phyloP scores from a whole-genome alignment of 2,329 filamentous ascomycete species.

The Monilinia laxa region DNA sequence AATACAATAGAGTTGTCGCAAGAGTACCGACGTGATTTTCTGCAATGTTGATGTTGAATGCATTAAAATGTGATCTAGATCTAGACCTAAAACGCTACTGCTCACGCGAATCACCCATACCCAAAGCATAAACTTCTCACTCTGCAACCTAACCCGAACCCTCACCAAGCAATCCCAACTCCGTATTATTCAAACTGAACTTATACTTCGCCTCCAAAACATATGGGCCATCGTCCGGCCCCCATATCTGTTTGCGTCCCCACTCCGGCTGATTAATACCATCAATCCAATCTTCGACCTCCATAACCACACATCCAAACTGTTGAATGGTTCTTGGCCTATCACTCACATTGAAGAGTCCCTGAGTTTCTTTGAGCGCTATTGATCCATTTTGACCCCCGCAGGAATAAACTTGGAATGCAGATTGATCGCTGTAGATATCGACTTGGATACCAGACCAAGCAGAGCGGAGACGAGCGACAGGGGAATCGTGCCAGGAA shows the following conservation, averaged over 20 bases:
- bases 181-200: slow-evolving; percentile 46
- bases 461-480: slow-evolving; percentile 66
- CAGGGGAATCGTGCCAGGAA: slow-evolving; percentile 63
- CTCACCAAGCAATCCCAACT: slow-evolving; percentile 27
- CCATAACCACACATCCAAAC: slow-evolving; percentile 85
- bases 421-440: slow-evolving; percentile 78
- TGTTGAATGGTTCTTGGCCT: slow-evolving; percentile 65
- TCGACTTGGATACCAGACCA: slow-evolving; percentile 84
- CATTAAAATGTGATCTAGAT: too few relatives aligned
- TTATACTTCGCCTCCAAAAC: slow-evolving; percentile 61
- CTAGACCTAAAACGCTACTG: too few relatives aligned
- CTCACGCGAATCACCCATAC: neutral
- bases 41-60: too few relatives aligned
- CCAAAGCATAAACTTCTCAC: neutral
- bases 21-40: too few relatives aligned
- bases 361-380: slow-evolving; percentile 69
- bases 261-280: slow-evolving; percentile 90
- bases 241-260: slow-evolving; percentile 68
- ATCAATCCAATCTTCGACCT: slow-evolving; percentile 92
- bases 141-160: slow-evolving; percentile 27
- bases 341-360: slow-evolving; percentile 53
- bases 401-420: slow-evolving; percentile 87
- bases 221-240: slow-evolving; percentile 59
- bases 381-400: slow-evolving; percentile 69
- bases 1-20: too few relatives aligned